A percentile compares a stretch with the other conserved stretches of the same genome.
Evolutionary conservation across 2,329 filamentous ascomycete genomes (phyloP).

Genomic region (Pseudogymnoascus sp.): DNA sequence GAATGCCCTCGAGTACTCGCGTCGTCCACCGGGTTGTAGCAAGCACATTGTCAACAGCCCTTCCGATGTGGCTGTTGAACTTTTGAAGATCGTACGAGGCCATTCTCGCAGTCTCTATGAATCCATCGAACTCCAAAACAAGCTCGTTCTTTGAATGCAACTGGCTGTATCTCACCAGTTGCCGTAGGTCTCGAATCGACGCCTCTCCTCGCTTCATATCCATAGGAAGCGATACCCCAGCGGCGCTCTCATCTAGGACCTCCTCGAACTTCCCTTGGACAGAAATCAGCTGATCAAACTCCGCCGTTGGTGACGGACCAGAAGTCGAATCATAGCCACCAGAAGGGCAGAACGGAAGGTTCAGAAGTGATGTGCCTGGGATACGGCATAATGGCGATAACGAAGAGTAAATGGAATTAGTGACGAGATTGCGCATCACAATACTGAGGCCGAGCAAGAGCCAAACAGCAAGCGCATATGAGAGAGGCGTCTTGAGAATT

Average conservation of each 20-base stretch:
- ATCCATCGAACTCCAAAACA: slow-evolving; percentile 66
- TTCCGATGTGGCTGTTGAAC: slow-evolving; percentile 70
- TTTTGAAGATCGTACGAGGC: slow-evolving; percentile 59
- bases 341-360: slow-evolving; percentile 54
- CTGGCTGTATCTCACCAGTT: slow-evolving; percentile 61
- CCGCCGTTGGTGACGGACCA: slow-evolving; percentile 28
- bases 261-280: slow-evolving; percentile 70
- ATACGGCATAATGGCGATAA: slow-evolving; percentile 63
- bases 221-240: slow-evolving; percentile 59
- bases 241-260: slow-evolving; percentile 58
- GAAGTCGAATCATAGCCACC: slow-evolving; percentile 18
- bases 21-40: slow-evolving; percentile 69
- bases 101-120: slow-evolving; percentile 59
- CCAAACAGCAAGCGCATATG: slow-evolving; percentile 52
- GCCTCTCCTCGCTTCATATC: slow-evolving; percentile 73
- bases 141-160: slow-evolving; percentile 61
- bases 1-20: slow-evolving; percentile 32
- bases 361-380: slow-evolving; percentile 53
- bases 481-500: slow-evolving; percentile 56
- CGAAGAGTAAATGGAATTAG: slow-evolving; percentile 49
- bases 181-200: slow-evolving; percentile 65
- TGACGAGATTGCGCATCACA: slow-evolving; percentile 53
- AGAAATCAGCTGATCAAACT: slow-evolving; percentile 68
- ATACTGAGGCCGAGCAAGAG: slow-evolving; percentile 50
- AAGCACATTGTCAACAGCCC: slow-evolving; percentile 65